Evolutionary conservation across 352 stramenopile species (phyloP), one percentile per base, ranked within the genome.

Genomic region (Phytophthora hybrid): DNA sequence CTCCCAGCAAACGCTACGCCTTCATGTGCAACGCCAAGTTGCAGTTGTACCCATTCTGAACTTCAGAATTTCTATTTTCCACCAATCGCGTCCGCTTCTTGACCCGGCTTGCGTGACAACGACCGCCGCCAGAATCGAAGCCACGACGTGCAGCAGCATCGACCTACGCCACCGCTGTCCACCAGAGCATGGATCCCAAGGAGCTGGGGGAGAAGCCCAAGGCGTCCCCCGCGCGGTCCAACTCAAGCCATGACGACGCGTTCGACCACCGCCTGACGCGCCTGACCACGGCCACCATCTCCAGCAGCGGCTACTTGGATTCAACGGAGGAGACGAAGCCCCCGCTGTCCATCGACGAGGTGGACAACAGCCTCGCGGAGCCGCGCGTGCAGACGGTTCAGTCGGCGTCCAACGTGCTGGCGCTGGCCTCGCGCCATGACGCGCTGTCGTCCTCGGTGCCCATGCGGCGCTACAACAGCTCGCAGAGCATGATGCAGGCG

Each of bases 381-480:
- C 39, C 70, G 26, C 44, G 55, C 34, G 61, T 67, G 16, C 59
- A 63, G 44, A 59, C 57, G 2, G 64, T 76, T 26, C 71, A 77
- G 32, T 77, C 71, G 3, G 71, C 75, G 21, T 78, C 75, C 19
- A 79, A 82, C 31, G 71, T 82, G n/a, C 52, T 82, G 67, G 67
- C 67, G 9, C 46, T 82, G 14, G 47, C 71, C 1, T 72, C 74
- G 5, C 66, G 71, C 11, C 66, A 56, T 0, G 70, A 82, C 21
- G 59, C 51, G 34, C 21, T 79, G 16, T 68, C 67, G 61, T 54
- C 75, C 4, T 74, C 75, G 0, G 64, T 74, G 46, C 75, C 75
- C 10, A 71, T 83, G 54, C 52, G 73, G 21, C 76, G 76, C 54
- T 77, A 73, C 23, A 83, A 83, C 31, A 80, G 73, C 41, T 79